These are phyloP conservation scores for Podosphaera xanthii DNA, from an alignment of 2,329 filamentous ascomycete genomes.

Conservation along the genomic window DNA sequence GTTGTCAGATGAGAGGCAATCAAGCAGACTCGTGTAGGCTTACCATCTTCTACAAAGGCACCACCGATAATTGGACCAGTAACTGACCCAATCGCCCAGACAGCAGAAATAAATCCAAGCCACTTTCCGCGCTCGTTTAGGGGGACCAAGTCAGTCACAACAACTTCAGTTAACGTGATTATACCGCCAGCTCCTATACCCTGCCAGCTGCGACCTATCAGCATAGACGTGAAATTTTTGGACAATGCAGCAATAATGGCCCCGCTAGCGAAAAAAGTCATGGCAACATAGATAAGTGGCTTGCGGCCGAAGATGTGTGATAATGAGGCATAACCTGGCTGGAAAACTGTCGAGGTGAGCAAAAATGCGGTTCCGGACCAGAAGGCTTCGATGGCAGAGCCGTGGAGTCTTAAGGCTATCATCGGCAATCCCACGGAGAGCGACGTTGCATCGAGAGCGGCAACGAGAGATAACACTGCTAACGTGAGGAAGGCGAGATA, in stretches of 20 bases:
- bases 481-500: conserved; percentile 9
- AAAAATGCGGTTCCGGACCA: conserved; percentile 54
- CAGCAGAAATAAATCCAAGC: conserved; percentile 16
- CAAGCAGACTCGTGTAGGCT: not conserved
- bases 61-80: conserved; percentile 29
- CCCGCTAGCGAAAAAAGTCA: conserved; percentile 18
- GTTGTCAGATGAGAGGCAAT: not conserved
- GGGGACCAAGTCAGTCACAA: conserved; percentile 23
- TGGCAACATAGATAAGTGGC: conserved; percentile 8
- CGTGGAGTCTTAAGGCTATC: conserved; percentile 18
- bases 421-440: conserved; percentile 35
- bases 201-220: conserved; percentile 21
- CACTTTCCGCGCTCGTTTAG: conserved; percentile 20
- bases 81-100: conserved; percentile 32
- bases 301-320: conserved; percentile 21
- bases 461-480: conserved; percentile 31
- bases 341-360: conserved; percentile 37
- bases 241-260: conserved; percentile 18
- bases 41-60: conserved; percentile 24
- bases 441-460: conserved; percentile 40
- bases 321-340: conserved; percentile 22
- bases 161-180: conserved; percentile 22
- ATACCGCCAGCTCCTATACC: conserved; percentile 29
- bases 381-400: conserved; percentile 34
- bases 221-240: conserved; percentile 16